Conservation (phyloP, 495 filamentous ascomycete species). For the Articulospora tetracladia region DNA sequence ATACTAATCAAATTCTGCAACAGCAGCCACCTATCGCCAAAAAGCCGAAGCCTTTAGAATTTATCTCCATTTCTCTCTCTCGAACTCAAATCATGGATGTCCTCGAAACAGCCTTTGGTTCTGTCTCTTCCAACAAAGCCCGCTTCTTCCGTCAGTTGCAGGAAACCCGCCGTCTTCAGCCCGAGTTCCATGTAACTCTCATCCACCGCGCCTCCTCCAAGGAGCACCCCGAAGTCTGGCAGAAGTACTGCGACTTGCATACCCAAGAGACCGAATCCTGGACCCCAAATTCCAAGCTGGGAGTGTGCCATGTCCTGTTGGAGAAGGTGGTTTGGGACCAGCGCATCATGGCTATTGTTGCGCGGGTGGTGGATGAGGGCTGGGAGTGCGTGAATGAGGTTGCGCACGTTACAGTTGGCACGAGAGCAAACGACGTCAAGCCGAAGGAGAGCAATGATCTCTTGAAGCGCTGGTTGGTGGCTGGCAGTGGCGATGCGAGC, state of each 20-base stretch:
- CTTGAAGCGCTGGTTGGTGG: slow-evolving; percentile 60
- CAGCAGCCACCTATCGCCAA: slow-evolving; percentile 25
- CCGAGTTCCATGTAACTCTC: slow-evolving; percentile 89
- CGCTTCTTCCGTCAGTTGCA: slow-evolving; percentile 75
- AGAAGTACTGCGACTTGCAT: slow-evolving; percentile 52
- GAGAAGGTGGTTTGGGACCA: slow-evolving; percentile 71
- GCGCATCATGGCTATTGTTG: slow-evolving; percentile 84
- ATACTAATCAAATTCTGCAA: slow-evolving; percentile 11
- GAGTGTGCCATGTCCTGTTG: slow-evolving; percentile 44
- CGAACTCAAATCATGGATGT: slow-evolving; percentile 51
- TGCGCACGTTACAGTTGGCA: slow-evolving; percentile 90
- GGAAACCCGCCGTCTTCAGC: slow-evolving; percentile 68
- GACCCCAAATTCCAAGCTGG: slow-evolving; percentile 34
- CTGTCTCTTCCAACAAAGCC: slow-evolving; percentile 40
- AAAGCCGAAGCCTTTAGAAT: slow-evolving; percentile 55
- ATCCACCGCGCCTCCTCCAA: slow-evolving; percentile 69
- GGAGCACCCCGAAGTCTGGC: slow-evolving; percentile 65
- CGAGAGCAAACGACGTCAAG: slow-evolving; percentile 65
- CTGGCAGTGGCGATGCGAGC: slow-evolving; percentile 39
- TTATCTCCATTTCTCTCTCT: slow-evolving; percentile 69
- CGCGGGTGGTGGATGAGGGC: slow-evolving; percentile 50
- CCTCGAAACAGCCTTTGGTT: slow-evolving; percentile 66
- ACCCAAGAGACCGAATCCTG: slow-evolving; percentile 29
- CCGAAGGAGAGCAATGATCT: slow-evolving; percentile 92
- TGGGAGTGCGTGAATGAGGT: slow-evolving; percentile 73